phyloP scores from a whole-genome alignment of 2,329 filamentous ascomycete genomes.

The Xylaria sp. region DNA sequence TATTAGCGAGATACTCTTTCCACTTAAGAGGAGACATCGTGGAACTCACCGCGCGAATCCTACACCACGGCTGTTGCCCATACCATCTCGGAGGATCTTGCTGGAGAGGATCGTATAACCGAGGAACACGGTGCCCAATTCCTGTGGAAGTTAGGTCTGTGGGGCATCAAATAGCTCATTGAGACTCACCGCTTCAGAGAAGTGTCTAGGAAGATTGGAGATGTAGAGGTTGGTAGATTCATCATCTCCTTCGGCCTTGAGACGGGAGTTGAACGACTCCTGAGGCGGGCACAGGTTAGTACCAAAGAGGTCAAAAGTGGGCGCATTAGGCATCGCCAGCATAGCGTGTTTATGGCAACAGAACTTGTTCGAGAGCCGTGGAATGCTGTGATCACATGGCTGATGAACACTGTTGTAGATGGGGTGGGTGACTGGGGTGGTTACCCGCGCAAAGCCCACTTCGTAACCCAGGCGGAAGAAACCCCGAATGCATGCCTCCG shows the following conservation, averaged over 20 bases:
- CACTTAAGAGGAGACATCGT: slow-evolving; percentile 8
- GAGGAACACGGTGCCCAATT: slow-evolving; percentile 80
- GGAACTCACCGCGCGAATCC: slow-evolving; percentile 87
- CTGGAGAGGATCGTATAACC: slow-evolving; percentile 88
- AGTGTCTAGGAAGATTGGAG: slow-evolving; percentile 90
- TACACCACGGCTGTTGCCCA: slow-evolving; percentile 94
- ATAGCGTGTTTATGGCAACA: slow-evolving; percentile 39
- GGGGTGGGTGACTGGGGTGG: slow-evolving; percentile 44
- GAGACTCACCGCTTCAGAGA: slow-evolving; percentile 84
- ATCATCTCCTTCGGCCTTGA: slow-evolving; percentile 94
- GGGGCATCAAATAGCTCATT: slow-evolving; percentile 5
- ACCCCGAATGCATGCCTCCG: slow-evolving; percentile 94
- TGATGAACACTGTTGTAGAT: slow-evolving; percentile 19
- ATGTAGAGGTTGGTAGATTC: slow-evolving; percentile 95
- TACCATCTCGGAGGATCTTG: slow-evolving; percentile 91
- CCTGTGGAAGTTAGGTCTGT: slow-evolving; percentile 55
- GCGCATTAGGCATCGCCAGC: slow-evolving; percentile 30
- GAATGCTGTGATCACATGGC: slow-evolving; percentile 27
- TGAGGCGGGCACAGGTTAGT: slow-evolving; percentile 52
- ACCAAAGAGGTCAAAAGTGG: slow-evolving; percentile 22
- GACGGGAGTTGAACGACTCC: slow-evolving; percentile 98
- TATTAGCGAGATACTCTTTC: slow-evolving; percentile 39
- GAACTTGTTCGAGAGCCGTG: slow-evolving; percentile 19
- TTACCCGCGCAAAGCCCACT: slow-evolving; percentile 92
- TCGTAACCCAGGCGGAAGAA: slow-evolving; percentile 96